These are phyloP conservation scores for Luffa acutangula DNA, from an alignment of 306 rosid genomes.

Conservation along the genomic window DNA sequence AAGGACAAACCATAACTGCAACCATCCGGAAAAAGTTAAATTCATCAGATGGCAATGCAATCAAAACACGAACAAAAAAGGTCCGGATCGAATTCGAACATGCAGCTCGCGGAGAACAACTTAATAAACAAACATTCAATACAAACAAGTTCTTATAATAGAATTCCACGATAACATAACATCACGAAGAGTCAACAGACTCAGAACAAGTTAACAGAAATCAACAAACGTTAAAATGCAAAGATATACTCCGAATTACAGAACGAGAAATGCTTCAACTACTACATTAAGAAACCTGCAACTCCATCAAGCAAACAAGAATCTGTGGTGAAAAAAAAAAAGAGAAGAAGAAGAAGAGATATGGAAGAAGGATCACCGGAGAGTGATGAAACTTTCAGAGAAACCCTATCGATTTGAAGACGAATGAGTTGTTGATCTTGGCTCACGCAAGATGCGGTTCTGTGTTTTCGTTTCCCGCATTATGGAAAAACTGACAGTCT, in stretches of 20 bases:
- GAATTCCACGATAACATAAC: not conserved
- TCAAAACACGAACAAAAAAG: not conserved
- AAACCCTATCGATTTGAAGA: not conserved
- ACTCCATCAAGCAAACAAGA: not conserved
- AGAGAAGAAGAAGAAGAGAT: too few species aligned
- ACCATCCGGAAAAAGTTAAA: not conserved
- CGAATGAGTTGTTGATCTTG: not conserved
- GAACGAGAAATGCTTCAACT: not conserved
- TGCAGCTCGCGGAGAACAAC: not conserved
- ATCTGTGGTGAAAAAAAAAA: not conserved
- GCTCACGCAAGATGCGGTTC: not conserved
- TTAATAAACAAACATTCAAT: not conserved
- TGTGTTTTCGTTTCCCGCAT: not conserved
- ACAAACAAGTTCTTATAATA: not conserved
- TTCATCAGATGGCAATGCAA: not conserved
- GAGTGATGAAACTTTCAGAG: not conserved
- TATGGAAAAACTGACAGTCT: not conserved
- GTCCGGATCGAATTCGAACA: not conserved
- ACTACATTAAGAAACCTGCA: not conserved
- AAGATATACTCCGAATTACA: not conserved
- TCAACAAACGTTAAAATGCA: not conserved
- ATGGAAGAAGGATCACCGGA: slow-evolving; percentile 2
- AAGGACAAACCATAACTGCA: not conserved
- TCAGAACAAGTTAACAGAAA: not conserved
- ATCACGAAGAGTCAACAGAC: not conserved